Percentiles rank a stretch among this genome's conserved stretches.
phyloP scores from a whole-genome alignment of 2,329 filamentous ascomycete species.

The Plenodomus tracheiphilus region DNA sequence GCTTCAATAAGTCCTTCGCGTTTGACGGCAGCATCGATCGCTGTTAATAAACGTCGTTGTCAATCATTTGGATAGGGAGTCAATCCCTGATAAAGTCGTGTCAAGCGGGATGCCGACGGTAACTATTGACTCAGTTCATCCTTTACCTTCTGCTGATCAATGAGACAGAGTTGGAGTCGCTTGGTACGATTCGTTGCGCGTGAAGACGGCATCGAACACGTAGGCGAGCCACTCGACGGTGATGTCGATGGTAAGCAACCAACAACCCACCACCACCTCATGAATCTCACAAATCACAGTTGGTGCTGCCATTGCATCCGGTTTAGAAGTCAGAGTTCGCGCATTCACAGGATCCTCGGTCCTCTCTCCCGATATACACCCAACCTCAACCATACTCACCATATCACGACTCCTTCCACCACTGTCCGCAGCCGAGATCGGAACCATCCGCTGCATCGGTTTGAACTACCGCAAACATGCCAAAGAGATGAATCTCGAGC shows the following conservation, averaged over 20 bases:
- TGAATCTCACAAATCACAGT: slow-evolving; percentile 5
- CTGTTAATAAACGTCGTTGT: no score
- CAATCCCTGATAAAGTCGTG: neutral
- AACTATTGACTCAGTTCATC: neutral
- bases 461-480: slow-evolving; percentile 43
- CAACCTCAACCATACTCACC: slow-evolving; percentile 10
- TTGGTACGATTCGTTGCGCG: slow-evolving; percentile 19
- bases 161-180: slow-evolving; percentile 14
- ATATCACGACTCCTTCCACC: slow-evolving; percentile 36
- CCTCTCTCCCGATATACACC: slow-evolving; percentile 4
- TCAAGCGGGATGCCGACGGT: slow-evolving; percentile 5
- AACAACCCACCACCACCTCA: neutral
- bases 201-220: slow-evolving; percentile 17
- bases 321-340: slow-evolving; percentile 8
- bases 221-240: slow-evolving; percentile 14
- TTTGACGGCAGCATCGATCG: no score
- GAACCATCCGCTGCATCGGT: slow-evolving; percentile 51
- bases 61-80: slow-evolving; percentile 2
- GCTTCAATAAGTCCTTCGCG: no score
- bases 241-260: slow-evolving; percentile 11
- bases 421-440: slow-evolving; percentile 40
- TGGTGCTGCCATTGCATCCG: slow-evolving; percentile 15
- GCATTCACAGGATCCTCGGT: slow-evolving; percentile 11
- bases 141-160: neutral
- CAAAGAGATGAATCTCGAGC: slow-evolving; percentile 16